These are phyloP conservation scores for Gastrolobium bilobum DNA, from an alignment of 306 rosid genomes.

Conservation along the genomic window DNA sequence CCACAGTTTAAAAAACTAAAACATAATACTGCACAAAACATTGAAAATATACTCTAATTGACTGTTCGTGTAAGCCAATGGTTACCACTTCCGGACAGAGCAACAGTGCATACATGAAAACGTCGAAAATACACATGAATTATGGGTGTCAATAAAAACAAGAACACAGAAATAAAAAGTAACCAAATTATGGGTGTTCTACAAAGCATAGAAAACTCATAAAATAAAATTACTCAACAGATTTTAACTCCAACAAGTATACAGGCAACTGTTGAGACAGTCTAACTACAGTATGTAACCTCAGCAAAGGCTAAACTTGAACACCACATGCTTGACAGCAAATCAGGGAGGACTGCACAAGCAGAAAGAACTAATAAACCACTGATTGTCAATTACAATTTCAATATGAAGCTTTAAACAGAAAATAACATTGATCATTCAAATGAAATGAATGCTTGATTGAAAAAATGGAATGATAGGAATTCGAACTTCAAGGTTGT, in stretches of 20 bases:
- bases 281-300: conserved; percentile 28
- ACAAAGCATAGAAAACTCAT: no score
- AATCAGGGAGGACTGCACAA: conserved; percentile 73
- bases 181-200: no score
- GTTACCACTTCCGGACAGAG: neutral
- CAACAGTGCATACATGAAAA: neutral
- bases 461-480: neutral
- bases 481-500: neutral
- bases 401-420: conserved; percentile 11
- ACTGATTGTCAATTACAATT: conserved; percentile 8
- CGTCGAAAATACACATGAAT: no score
- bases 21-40: no score
- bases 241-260: no score
- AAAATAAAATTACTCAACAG: conserved; percentile 6
- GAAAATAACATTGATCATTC: neutral
- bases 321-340: conserved; percentile 28
- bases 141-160: no score
- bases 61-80: no score
- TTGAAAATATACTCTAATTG: no score
- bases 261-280: neutral
- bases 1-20: no score
- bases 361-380: conserved; percentile 33
- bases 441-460: neutral
- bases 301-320: conserved; percentile 1
- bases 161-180: no score